Conservation (phyloP, 176 grass and related monocot genomes). For the Phoenix roebelenii region DNA sequence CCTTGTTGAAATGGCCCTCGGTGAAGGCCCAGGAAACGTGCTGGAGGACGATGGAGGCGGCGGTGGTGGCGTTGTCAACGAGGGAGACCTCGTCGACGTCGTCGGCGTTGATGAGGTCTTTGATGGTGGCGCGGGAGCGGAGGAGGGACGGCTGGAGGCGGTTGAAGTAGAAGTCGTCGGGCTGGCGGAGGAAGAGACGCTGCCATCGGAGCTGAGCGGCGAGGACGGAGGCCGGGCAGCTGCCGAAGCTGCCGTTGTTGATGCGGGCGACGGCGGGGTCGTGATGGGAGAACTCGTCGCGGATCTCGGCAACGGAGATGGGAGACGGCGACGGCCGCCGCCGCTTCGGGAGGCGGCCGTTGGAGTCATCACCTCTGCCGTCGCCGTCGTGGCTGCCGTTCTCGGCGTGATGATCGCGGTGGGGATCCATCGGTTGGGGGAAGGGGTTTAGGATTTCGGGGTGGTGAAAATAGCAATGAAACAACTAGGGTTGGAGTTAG, state of each 20-base stretch:
- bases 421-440: constrained; percentile 10
- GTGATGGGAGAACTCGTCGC: constrained; percentile 75
- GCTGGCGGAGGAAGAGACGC: constrained; percentile 62
- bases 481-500: too few relatives aligned
- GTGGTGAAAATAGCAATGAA: too few relatives aligned
- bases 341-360: constrained; percentile 31
- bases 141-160: constrained; percentile 40
- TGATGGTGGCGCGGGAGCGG: constrained; percentile 45
- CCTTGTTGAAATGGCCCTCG: constrained; percentile 50
- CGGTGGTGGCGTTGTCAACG: constrained; percentile 93
- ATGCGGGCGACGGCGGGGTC: constrained; percentile 49
- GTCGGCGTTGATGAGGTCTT: constrained; percentile 32
- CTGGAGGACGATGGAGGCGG: constrained; percentile 83
- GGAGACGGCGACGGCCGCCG: neutral
- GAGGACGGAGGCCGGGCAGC: constrained; percentile 64
- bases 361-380: neutral
- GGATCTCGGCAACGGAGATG: constrained; percentile 41
- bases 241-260: constrained; percentile 96
- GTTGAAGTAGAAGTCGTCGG: constrained; percentile 79
- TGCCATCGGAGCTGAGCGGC: constrained; percentile 56
- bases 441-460: too few relatives aligned
- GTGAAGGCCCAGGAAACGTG: constrained; percentile 70
- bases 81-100: constrained; percentile 66
- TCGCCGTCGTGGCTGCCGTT: constrained; percentile 19
- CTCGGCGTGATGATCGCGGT: constrained; percentile 10